These are phyloP conservation scores for Blastobotrys raffinosifermentans DNA, from an alignment of 1,139 yeast genomes.

Conservation along the genomic window DNA sequence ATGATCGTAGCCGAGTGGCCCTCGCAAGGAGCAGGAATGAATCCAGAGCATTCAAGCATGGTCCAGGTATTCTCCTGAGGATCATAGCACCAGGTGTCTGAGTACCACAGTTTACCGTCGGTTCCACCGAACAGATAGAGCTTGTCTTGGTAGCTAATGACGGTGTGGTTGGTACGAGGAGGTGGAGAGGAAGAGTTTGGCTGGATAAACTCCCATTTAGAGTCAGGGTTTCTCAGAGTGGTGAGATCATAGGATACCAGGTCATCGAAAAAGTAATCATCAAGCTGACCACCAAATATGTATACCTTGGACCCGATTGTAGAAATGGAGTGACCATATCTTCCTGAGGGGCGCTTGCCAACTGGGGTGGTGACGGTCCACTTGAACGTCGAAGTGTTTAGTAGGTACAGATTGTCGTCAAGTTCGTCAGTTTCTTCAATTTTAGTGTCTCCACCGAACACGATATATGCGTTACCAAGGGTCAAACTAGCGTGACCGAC, in stretches of 20 bases:
- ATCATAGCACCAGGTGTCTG: conserved; percentile 80
- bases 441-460: conserved; percentile 96
- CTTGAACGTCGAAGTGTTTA: conserved; percentile 82
- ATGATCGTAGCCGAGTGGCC: conserved; percentile 85
- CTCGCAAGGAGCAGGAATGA: conserved; percentile 78
- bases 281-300: conserved; percentile 94
- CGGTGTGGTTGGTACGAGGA: conserved; percentile 86
- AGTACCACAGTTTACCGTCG: conserved; percentile 66
- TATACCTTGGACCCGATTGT: conserved; percentile 68
- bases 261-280: conserved; percentile 80
- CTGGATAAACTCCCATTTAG: conserved; percentile 73
- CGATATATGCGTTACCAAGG: conserved; percentile 91
- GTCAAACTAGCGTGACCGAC: conserved; percentile 93
- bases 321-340: conserved; percentile 86
- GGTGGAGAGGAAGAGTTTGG: conserved; percentile 55
- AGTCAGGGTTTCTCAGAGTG: conserved; percentile 75
- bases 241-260: conserved; percentile 81
- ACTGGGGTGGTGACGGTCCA: conserved; percentile 86
- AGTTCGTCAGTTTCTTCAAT: conserved; percentile 68
- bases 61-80: conserved; percentile 65
- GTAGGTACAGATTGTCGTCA: conserved; percentile 83
- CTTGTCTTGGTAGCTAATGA: conserved; percentile 73
- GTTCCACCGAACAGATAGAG: conserved; percentile 93
- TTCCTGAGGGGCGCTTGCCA: conserved; percentile 80
- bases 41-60: conserved; percentile 45